Evolutionary conservation across 2,329 filamentous ascomycete species (phyloP).

Genomic region (Alternaria sp.): DNA sequence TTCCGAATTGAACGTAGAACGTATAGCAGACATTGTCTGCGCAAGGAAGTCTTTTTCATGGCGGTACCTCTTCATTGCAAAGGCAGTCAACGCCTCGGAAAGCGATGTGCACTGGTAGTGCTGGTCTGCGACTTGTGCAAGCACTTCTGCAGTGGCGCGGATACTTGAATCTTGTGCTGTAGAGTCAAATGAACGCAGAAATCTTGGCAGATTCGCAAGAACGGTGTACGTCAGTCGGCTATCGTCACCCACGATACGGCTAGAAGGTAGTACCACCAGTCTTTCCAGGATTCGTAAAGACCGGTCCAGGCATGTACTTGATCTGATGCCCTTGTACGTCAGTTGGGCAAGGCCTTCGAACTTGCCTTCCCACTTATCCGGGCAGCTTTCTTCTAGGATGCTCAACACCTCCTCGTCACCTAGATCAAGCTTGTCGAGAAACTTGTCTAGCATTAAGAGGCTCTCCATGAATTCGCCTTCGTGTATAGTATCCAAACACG

Average conservation of each 20-base stretch:
- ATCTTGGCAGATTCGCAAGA: slow-evolving; percentile 90
- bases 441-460: slow-evolving; percentile 87
- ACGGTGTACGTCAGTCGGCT: slow-evolving; percentile 83
- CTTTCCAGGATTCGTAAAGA: slow-evolving; percentile 81
- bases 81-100: slow-evolving; percentile 73
- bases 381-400: slow-evolving; percentile 79
- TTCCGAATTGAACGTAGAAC: slow-evolving; percentile 79
- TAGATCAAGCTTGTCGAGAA: slow-evolving; percentile 85
- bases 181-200: slow-evolving; percentile 80
- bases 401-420: slow-evolving; percentile 73
- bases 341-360: slow-evolving; percentile 89
- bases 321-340: slow-evolving; percentile 91
- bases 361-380: slow-evolving; percentile 84
- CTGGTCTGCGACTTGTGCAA: slow-evolving; percentile 79
- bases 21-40: slow-evolving; percentile 77
- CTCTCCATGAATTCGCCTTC: slow-evolving; percentile 94
- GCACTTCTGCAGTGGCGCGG: slow-evolving; percentile 70
- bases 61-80: slow-evolving; percentile 72
- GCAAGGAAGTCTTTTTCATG: slow-evolving; percentile 78
- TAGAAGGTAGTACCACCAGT: slow-evolving; percentile 80
- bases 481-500: slow-evolving; percentile 95
- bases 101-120: slow-evolving; percentile 74
- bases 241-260: slow-evolving; percentile 81
- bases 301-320: slow-evolving; percentile 80
- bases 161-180: slow-evolving; percentile 58